Base-by-base conservation (phyloP, 1,284 basidiomycete species). In the Tilletia setariae region DNA sequence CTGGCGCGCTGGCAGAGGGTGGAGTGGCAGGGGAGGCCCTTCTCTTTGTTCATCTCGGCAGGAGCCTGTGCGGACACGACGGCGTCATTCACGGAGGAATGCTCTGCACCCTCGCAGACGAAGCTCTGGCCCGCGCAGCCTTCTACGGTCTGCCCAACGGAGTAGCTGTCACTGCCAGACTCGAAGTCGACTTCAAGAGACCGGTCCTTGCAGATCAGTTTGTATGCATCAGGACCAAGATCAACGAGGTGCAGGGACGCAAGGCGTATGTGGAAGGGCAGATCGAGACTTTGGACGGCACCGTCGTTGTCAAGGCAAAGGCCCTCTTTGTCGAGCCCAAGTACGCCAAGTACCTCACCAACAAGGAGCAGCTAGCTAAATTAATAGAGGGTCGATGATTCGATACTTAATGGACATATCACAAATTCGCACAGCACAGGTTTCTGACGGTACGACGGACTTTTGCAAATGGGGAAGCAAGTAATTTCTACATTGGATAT, bases 51-150 rank as follows among this genome's bases (percentile, higher is more conserved):
- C 94, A 97, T 80, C 85, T 96, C 8, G 94, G 95, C 1, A 84
- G 91, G 44, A 90, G 89, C 4, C 78, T 98, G 64, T 97, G 94
- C 79, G 92, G 84, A 0, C 93, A 95, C 76, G 93, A 95, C 82
- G 94, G 94, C 0, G 92, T 98, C 72, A 85, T 97, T 1, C 95
- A 98, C 80, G 95, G 95, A 0, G 95, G 95, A 1, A 81, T 98
- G 70, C 85, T 97, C 28, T 92, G 93, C 32, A 97, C 93, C 0
- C 84, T 98, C 2, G 84, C 95, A 68, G 94, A 98, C 77, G 94
- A 98, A 85, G 87, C 87, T 1, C 83, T 97, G 49, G 94, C 89
- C 0, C 85, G 94, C 69, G 90, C 89, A 72, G 93, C 68, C 51
- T 69, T 72, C 65, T 65, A 78, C 70, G 73, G 70, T n/a, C 70